phyloP scores from a whole-genome alignment of 2,329 filamentous ascomycete genomes.

The Epichloe hybrida region DNA sequence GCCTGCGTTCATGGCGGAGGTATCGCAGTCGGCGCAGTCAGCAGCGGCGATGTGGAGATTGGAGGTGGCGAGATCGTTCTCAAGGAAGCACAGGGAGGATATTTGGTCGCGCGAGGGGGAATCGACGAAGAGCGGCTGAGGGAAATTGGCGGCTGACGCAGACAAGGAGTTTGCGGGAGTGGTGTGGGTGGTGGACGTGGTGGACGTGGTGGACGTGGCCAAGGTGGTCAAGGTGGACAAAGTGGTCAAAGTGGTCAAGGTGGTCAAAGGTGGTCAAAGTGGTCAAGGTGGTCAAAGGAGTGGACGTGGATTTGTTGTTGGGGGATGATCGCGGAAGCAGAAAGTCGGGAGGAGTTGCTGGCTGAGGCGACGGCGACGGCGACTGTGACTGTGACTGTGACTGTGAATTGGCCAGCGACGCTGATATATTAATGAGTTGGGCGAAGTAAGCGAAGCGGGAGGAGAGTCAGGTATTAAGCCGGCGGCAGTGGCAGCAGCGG shows the following conservation, averaged over 20 bases:
- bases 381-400: constrained; percentile 10
- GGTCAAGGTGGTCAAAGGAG: constrained; percentile 2
- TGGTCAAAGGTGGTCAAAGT: constrained; percentile 4
- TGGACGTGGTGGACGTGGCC: constrained; percentile 9
- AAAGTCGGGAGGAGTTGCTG: constrained; percentile 15
- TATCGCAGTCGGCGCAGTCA: constrained; percentile 12
- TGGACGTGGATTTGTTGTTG: constrained; percentile 2
- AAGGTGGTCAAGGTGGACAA: constrained; percentile 1
- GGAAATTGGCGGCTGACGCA: constrained; percentile 18
- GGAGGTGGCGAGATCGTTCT: constrained; percentile 12
- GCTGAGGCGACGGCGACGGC: constrained; percentile 24
- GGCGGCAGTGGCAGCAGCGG: background rate
- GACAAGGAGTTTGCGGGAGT: constrained; percentile 15
- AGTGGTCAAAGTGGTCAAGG: background rate
- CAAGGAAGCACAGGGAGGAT: constrained; percentile 12
- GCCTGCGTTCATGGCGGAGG: constrained; percentile 44
- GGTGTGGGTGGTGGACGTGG: constrained; percentile 7
- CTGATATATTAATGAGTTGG: background rate
- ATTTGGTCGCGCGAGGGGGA: constrained; percentile 12
- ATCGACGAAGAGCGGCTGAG: constrained; percentile 12
- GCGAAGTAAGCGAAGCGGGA: background rate
- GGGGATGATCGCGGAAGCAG: constrained; percentile 10
- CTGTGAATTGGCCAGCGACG: constrained; percentile 9
- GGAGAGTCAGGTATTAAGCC: background rate
- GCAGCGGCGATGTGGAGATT: constrained; percentile 9